These are phyloP conservation scores for Podosphaera xanthii DNA, from an alignment of 2,329 filamentous ascomycete species.

Conservation along the genomic window DNA sequence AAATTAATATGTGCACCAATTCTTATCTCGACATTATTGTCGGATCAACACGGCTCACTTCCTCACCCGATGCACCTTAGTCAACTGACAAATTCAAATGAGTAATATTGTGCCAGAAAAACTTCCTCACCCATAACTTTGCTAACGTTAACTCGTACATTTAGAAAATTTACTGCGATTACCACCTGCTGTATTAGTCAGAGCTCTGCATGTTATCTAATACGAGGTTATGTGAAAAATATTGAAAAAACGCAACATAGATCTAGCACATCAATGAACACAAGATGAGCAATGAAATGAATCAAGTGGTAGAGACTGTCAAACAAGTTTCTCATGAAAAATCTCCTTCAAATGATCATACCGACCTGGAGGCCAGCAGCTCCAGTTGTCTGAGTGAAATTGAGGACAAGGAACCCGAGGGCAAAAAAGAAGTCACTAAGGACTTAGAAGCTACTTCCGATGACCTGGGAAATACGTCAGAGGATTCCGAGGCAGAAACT, in stretches of 20 bases:
- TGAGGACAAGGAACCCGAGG: slow-evolving; percentile 53
- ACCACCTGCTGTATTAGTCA: too few relatives aligned
- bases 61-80: too few relatives aligned
- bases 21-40: too few relatives aligned
- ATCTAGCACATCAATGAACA: slow-evolving; percentile 7
- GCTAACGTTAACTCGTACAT: too few relatives aligned
- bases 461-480: slow-evolving; percentile 18
- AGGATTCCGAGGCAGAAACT: slow-evolving; percentile 76
- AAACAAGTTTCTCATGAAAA: slow-evolving; percentile 11
- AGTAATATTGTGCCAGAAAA: too few relatives aligned
- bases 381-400: slow-evolving; percentile 90
- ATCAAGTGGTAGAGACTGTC: slow-evolving; percentile 11
- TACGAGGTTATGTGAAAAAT: slow-evolving; percentile 14
- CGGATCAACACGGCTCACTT: too few relatives aligned
- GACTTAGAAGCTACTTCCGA: slow-evolving; percentile 13
- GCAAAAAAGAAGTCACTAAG: slow-evolving; percentile 25
- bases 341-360: slow-evolving; percentile 6
- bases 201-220: neutral
- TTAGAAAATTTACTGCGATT: too few relatives aligned
- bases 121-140: too few relatives aligned
- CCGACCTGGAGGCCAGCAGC: slow-evolving; percentile 35
- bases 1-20: too few relatives aligned
- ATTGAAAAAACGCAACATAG: slow-evolving; percentile 8
- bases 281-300: slow-evolving; percentile 14
- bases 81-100: too few relatives aligned